phyloP scores from a whole-genome alignment of 2,329 filamentous ascomycete species.

The Phaeosphaeriaceae sp. region DNA sequence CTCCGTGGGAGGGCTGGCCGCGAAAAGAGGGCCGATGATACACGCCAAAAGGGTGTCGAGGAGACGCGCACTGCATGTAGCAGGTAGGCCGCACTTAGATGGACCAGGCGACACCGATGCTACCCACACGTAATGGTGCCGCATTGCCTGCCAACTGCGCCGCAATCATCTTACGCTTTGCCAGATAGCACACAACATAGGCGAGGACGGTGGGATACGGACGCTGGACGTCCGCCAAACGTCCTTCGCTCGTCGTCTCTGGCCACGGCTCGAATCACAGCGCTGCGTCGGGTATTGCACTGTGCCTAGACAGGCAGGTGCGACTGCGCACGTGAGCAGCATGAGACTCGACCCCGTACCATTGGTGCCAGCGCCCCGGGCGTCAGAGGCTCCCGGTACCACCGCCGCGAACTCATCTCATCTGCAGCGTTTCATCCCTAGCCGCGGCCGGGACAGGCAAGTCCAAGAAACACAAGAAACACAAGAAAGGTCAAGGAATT shows the following conservation, averaged over 20 bases:
- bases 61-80: not conserved
- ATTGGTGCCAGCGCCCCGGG: not conserved
- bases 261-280: not conserved
- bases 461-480: conserved; percentile 21
- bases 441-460: conserved; percentile 26
- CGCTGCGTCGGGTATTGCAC: not conserved
- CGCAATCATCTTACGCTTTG: not conserved
- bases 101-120: not conserved
- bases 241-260: not conserved
- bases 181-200: not conserved
- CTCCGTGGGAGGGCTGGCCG: no score
- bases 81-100: not conserved
- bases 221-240: not conserved
- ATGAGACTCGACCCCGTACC: not conserved
- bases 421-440: not conserved
- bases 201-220: not conserved
- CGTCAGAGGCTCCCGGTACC: not conserved
- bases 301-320: not conserved
- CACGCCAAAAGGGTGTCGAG: not conserved
- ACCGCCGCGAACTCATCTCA: not conserved
- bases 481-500: conserved; percentile 10
- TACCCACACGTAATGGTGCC: not conserved
- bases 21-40: no score
- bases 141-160: not conserved
- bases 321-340: not conserved